Base-by-base conservation (phyloP, 2,329 filamentous ascomycete species). In the Botrytis tulipae region DNA sequence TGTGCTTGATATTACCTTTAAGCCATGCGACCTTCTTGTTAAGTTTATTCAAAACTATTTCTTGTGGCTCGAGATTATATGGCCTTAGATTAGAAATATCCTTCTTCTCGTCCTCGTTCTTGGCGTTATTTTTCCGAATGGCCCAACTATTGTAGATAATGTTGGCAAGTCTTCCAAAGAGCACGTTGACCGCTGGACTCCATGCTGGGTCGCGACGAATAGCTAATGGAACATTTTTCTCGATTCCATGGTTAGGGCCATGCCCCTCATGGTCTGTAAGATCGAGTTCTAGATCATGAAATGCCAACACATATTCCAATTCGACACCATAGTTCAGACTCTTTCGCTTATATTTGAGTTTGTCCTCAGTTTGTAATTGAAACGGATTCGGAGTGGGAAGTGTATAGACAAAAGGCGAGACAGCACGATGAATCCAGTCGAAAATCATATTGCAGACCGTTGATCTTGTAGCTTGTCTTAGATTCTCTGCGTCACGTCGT, bases 271-370 rank as follows among this genome's bases (percentile, higher is more conserved):
- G 6, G 6, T 69, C 69, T 42, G 14, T 61, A 29, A 78, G 75
- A 18, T 61, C 16, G 20, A 78, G 68, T 57, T 77, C 68, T 40
- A 73, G 59, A 54, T 78, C 73, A 48, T 76, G 74, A 54, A 78
- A 79, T 16, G 76, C 77, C 60, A 78, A 76, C 4, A 79, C 74
- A 22, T 76, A 76, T 67, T 79, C 78, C 37, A 79, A 46, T 73
- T 79, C 77, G 6, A 79, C 62, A 12, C 78, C 75, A 65, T 76
- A 79, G 6, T 69, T 72, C 66, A 75, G 14, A 44, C 29, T 57
- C 29, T 20, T 69, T 29, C 48, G 66, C 25, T 18, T 32, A 29
- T 35, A 32, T 14, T 57, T 22, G 5, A 0, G 1, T 6, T 37
- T 57, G 10, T 44, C n/a, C 66, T 32, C 16, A 1, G 12, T 0